phyloP scores from a whole-genome alignment of 805 yeast species.

The Kodamaea leandrae region DNA sequence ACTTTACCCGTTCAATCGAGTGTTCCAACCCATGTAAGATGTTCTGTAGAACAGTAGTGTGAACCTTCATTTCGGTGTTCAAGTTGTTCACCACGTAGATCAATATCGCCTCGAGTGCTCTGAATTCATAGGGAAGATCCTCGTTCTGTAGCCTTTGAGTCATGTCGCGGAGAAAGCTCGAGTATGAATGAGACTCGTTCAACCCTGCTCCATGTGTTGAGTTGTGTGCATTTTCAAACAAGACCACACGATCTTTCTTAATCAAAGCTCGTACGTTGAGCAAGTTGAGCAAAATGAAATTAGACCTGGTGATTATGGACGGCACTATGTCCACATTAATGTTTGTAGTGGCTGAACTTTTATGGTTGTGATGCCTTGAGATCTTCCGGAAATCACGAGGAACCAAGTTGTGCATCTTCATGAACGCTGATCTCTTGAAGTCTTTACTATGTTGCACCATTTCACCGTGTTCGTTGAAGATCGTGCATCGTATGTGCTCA shows the following conservation, averaged over 20 bases:
- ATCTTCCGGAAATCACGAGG: slow-evolving; percentile 61
- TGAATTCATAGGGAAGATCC: slow-evolving; percentile 76
- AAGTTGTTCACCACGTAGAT: slow-evolving; percentile 75
- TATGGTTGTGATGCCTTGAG: slow-evolving; percentile 25
- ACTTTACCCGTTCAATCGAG: slow-evolving; percentile 74
- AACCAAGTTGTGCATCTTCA: slow-evolving; percentile 44
- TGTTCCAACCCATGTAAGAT: slow-evolving; percentile 76
- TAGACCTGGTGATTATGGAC: slow-evolving; percentile 46
- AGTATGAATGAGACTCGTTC: slow-evolving; percentile 44
- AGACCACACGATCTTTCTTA: slow-evolving; percentile 49
- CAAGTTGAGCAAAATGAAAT: slow-evolving; percentile 47
- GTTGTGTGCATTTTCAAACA: slow-evolving; percentile 35
- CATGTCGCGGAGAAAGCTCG: slow-evolving; percentile 44
- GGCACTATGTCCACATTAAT: slow-evolving; percentile 53
- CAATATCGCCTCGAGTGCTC: slow-evolving; percentile 86
- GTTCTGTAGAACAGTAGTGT: slow-evolving; percentile 69
- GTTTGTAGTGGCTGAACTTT: slow-evolving; percentile 13
- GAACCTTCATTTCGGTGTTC: slow-evolving; percentile 84
- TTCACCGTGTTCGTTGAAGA: slow-evolving; percentile 47
- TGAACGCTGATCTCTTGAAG: slow-evolving; percentile 40
- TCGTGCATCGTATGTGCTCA: slow-evolving; percentile 46
- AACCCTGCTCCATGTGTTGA: slow-evolving; percentile 30
- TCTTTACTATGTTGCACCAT: slow-evolving; percentile 46
- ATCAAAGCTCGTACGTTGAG: slow-evolving; percentile 52
- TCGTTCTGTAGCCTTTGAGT: slow-evolving; percentile 34